Evolutionary conservation across 148 eudicot genomes (phyloP), one percentile per base, ranked within the genome.

Genomic region (Rhododendron mucronatum): DNA sequence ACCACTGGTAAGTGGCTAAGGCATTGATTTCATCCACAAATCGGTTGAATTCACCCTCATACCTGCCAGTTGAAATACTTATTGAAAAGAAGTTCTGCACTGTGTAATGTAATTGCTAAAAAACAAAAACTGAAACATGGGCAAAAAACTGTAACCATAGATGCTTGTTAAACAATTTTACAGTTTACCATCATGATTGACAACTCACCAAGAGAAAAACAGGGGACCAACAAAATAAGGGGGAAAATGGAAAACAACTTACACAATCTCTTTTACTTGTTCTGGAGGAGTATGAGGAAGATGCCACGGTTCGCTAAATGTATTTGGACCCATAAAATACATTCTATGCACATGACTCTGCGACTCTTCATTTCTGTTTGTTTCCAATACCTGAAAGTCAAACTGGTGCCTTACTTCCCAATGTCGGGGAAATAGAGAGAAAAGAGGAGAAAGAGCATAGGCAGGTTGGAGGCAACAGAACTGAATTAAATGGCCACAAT

Each of bases 281-380:
- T 93, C 94, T 23, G 99, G 98, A 85, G 99, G 99, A 83, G 95
- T 93, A 85, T 97, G 92, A 80, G 94, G 93, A 81, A 97, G 95
- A 92, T 95, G 99, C 99, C 99, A 97, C 45, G 99, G 99, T 84
- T 97, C 95, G 85, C 95, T 93, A 87, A 95, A 97, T 87, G 96
- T 97, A 89, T 97, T 97, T 57, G 95, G 92, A 74, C 99, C 99
- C 91, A 93, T 91, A 85, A 97, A 94, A 88, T 93, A 94, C 95
- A 95, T 92, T 82, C 99, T 92, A 88, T 97, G 95, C 84, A 95
- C 99, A 88, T 97, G 99, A 87, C 92, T 93, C 51, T 91, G 93
- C 48, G 94, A 92, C 90, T 97, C 98, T 91, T 93, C 98, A 53
- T 91, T 91, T 91, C 98, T 94, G 87, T 89, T 95, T 80, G 94